These are phyloP conservation scores for Cardamine resedifolia DNA, from an alignment of 345 rosid genomes.

Conservation along the genomic window DNA sequence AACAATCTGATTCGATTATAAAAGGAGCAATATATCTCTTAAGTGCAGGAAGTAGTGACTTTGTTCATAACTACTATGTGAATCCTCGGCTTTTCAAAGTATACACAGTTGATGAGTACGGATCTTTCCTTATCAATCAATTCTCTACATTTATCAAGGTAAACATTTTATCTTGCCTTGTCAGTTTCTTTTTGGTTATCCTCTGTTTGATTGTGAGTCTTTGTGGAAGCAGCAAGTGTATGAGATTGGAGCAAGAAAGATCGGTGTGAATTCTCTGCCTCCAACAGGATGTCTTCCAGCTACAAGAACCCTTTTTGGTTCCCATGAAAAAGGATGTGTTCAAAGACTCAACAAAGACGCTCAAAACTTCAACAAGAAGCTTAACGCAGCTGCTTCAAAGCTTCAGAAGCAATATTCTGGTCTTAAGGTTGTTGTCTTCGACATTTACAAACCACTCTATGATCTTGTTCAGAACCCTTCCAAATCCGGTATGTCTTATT, in stretches of 20 bases:
- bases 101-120: conserved; percentile 70
- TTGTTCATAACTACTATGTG: conserved; percentile 77
- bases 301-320: conserved; percentile 72
- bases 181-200: too few species aligned
- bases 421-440: conserved; percentile 71
- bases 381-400: conserved; percentile 52
- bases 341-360: conserved; percentile 65
- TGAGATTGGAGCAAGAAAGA: conserved; percentile 71
- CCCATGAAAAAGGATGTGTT: conserved; percentile 63
- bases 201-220: conserved; percentile 12
- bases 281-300: conserved; percentile 90
- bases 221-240: conserved; percentile 64
- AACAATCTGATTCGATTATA: conserved; percentile 55
- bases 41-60: conserved; percentile 91
- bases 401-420: conserved; percentile 74
- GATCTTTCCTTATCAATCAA: conserved; percentile 49
- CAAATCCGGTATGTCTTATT: conserved; percentile 47
- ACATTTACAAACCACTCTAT: conserved; percentile 71
- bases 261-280: conserved; percentile 89
- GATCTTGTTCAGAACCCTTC: conserved; percentile 66
- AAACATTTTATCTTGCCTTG: neutral
- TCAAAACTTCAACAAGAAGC: conserved; percentile 74
- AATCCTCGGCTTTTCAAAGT: conserved; percentile 63
- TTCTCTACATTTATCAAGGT: conserved; percentile 72
- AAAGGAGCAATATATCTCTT: conserved; percentile 59